Percentiles rank a stretch among this genome's conserved stretches.
These are phyloP conservation scores for Phragmites australis DNA, from an alignment of 176 grass and related monocot genomes.

Conservation along the genomic window DNA sequence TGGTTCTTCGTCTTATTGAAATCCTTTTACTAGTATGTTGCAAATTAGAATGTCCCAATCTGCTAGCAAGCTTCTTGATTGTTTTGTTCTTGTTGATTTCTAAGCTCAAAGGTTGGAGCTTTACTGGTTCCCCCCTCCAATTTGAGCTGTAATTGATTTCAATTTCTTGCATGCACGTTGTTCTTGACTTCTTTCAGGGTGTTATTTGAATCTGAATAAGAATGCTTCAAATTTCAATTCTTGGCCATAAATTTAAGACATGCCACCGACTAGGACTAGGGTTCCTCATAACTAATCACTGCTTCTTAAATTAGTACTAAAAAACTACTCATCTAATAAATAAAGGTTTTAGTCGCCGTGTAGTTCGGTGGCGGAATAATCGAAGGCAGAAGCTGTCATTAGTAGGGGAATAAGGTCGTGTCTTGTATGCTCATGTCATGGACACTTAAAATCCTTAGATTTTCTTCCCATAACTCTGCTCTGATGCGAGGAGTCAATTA, in stretches of 20 bases:
- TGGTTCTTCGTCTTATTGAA: background rate
- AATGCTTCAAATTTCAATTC: constrained; percentile 7
- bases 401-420: constrained; percentile 32
- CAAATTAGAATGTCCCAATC: constrained; percentile 24
- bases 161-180: background rate
- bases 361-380: constrained; percentile 48
- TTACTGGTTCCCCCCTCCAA: background rate
- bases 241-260: background rate
- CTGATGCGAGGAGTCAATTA: constrained; percentile 53
- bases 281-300: constrained; percentile 34
- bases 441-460: constrained; percentile 14
- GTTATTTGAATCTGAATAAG: constrained; percentile 21
- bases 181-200: constrained; percentile 14
- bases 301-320: constrained; percentile 14
- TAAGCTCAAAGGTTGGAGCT: constrained; percentile 16
- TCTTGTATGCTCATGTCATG: constrained; percentile 14
- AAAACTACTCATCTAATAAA: constrained; percentile 28
- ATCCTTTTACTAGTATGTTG: constrained; percentile 13
- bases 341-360: constrained; percentile 24
- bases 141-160: background rate
- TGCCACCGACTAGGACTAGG: constrained; percentile 30
- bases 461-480: constrained; percentile 11
- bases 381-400: constrained; percentile 46
- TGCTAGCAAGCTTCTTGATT: background rate
- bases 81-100: background rate